A percentile compares a stretch with the other conserved stretches of the same genome.
These are phyloP conservation scores for Plasmodium cynomolgi DNA, from an alignment of 169 alveolate genomes.

Conservation along the genomic window DNA sequence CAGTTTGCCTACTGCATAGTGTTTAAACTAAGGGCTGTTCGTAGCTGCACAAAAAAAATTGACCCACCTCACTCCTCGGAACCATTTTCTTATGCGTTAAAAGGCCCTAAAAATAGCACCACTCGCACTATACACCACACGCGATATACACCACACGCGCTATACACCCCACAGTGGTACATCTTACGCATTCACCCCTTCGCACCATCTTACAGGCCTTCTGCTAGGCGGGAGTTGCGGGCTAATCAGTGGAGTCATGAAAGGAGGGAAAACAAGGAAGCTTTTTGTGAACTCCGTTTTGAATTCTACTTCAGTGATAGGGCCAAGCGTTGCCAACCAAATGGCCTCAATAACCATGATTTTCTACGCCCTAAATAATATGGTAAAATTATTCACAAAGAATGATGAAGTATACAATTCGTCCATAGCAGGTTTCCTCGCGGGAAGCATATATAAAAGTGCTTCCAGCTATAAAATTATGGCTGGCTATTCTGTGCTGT, in stretches of 20 bases:
- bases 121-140: too few relatives aligned
- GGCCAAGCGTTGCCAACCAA: conserved; percentile 89
- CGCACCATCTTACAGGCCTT: conserved; percentile 79
- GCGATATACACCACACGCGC: too few relatives aligned
- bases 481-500: conserved; percentile 78
- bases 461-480: conserved; percentile 77
- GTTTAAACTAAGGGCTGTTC: neutral
- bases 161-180: neutral
- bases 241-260: conserved; percentile 84
- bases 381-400: conserved; percentile 77
- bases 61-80: neutral
- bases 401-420: conserved; percentile 83
- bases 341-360: conserved; percentile 87
- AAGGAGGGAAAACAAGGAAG: conserved; percentile 89
- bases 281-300: conserved; percentile 87
- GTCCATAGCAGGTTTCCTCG: conserved; percentile 84
- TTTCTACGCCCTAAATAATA: conserved; percentile 85
- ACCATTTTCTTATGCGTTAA: neutral
- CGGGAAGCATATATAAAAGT: conserved; percentile 90
- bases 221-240: conserved; percentile 90
- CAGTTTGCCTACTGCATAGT: neutral
- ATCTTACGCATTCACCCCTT: neutral
- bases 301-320: conserved; percentile 86
- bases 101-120: neutral
- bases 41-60: neutral